phyloP scores from a whole-genome alignment of 1,139 yeast species.

The Geotrichum histeridarum region DNA sequence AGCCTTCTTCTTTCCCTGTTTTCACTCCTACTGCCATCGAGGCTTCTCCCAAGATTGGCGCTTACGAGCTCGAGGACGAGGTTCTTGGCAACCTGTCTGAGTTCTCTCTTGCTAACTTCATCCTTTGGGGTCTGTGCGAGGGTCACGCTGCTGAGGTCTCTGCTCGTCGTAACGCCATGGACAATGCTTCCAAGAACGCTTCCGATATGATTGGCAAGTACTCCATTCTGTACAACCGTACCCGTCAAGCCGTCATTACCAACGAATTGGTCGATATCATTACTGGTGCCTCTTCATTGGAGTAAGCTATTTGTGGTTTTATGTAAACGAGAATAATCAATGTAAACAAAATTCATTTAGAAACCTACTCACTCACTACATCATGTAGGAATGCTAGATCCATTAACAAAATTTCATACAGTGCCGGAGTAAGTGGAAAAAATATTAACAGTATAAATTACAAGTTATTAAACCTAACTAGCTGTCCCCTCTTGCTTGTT shows the following conservation, averaged over 20 bases:
- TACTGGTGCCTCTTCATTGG: constrained; percentile 99
- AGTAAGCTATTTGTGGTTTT: constrained; percentile 44
- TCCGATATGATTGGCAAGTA: constrained; percentile 96
- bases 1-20: constrained; percentile 67
- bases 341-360: constrained; percentile 3
- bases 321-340: background rate
- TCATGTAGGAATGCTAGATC: background rate
- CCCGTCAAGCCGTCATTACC: constrained; percentile 99
- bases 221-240: constrained; percentile 97
- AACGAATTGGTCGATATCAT: constrained; percentile 98
- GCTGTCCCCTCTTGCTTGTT: background rate
- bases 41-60: constrained; percentile 79
- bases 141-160: constrained; percentile 98
- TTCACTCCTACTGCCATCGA: constrained; percentile 70
- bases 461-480: background rate
- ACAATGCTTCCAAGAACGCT: constrained; percentile 98
- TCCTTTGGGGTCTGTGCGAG: constrained; percentile 90
- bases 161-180: constrained; percentile 99
- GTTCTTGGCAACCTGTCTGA: constrained; percentile 54
- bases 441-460: too few species aligned
- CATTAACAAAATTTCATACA: too few species aligned
- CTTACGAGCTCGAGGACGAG: constrained; percentile 78
- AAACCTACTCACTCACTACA: background rate
- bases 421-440: too few species aligned
- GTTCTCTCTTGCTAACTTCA: constrained; percentile 84